Evolutionary conservation across 2,329 filamentous ascomycete species (phyloP).

Genomic region (Stemphylium vesicarium): DNA sequence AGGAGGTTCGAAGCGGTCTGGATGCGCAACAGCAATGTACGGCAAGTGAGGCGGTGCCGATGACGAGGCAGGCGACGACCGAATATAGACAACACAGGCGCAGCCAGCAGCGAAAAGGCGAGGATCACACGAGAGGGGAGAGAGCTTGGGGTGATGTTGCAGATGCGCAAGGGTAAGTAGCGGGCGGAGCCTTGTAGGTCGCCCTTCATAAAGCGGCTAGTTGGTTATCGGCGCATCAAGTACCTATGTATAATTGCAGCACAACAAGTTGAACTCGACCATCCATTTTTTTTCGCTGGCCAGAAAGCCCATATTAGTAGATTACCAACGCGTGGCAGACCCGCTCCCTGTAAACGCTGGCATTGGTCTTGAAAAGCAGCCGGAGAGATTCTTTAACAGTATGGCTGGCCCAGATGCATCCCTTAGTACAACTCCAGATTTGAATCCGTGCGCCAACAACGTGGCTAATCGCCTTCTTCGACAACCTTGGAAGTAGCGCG

Average conservation of each 20-base stretch:
- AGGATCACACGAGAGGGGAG: slow-evolving; percentile 19
- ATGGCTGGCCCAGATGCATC: neutral
- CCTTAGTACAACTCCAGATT: too few species aligned
- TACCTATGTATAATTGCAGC: slow-evolving; percentile 12
- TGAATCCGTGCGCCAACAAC: slow-evolving; percentile 12
- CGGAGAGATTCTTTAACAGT: neutral
- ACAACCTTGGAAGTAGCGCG: too few species aligned
- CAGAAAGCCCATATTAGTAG: slow-evolving; percentile 15
- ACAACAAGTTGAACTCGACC: slow-evolving; percentile 21
- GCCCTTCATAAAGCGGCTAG: slow-evolving; percentile 6
- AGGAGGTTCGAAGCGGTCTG: slow-evolving; percentile 41
- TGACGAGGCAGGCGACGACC: slow-evolving; percentile 23
- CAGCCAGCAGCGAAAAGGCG: slow-evolving; percentile 27
- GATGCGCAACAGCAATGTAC: slow-evolving; percentile 9
- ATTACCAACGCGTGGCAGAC: slow-evolving; percentile 19
- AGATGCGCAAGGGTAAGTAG: slow-evolving; percentile 17
- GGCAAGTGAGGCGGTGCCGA: slow-evolving; percentile 16
- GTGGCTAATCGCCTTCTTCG: slow-evolving; percentile 9
- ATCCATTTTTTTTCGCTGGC: slow-evolving; percentile 22
- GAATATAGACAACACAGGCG: slow-evolving; percentile 31
- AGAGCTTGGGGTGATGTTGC: slow-evolving; percentile 27
- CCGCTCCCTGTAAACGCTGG: slow-evolving; percentile 2
- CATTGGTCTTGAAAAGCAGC: slow-evolving; percentile 7
- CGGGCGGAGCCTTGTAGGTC: too few species aligned
- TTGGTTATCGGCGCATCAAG: slow-evolving; percentile 14